Percentiles rank a stretch among this genome's conserved stretches.
These are phyloP conservation scores for Dictyostelium discoideum DNA, from an alignment of 78 protist genomes.

Conservation along the genomic window dicty_2.7 NC_007088.5:3065501-3066000, in stretches of 20 bases:
- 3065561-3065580: not conserved
- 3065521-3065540: not conserved
- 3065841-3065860: not conserved
- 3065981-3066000: too few relatives aligned
- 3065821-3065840: not conserved
- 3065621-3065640: not conserved
- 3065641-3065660: not conserved
- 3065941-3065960: not conserved
- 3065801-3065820: not conserved
- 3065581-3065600: not conserved
- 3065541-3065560: not conserved
- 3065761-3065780: not conserved
- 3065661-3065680: not conserved
- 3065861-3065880: too few relatives aligned
- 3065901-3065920: too few relatives aligned
- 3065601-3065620: too few relatives aligned
- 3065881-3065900: not conserved
- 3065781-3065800: not conserved
- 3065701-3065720: not conserved
- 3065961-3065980: not conserved
- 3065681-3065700: not conserved
- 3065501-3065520: not conserved
- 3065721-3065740: not conserved
- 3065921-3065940: not conserved
- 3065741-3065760: not conserved